Conservation (phyloP, 1,284 basidiomycete genomes). For the Cutaneotrichosporon daszewskae region DNA sequence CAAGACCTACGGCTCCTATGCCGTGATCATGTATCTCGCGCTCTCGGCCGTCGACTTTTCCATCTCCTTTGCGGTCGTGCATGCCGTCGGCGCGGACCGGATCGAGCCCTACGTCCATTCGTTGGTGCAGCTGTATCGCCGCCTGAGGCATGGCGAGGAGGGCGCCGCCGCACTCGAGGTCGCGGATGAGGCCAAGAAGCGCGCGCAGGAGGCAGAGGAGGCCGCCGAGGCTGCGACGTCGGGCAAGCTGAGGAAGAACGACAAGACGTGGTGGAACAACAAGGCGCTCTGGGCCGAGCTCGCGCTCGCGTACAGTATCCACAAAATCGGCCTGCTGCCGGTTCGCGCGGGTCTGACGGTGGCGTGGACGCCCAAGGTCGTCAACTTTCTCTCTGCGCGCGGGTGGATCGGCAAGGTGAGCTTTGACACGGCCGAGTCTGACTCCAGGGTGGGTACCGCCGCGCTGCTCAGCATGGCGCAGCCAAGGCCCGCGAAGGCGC, state of each 20-base stretch:
- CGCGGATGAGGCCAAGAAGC: slow-evolving; percentile 16
- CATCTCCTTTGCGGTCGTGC: slow-evolving; percentile 75
- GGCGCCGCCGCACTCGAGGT: slow-evolving; percentile 15
- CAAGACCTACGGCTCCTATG: slow-evolving; percentile 88
- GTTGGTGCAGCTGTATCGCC: slow-evolving; percentile 51
- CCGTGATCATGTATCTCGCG: slow-evolving; percentile 74
- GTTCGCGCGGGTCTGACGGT: slow-evolving; percentile 83
- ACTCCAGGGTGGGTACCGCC: slow-evolving; percentile 13
- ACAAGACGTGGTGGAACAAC: slow-evolving; percentile 44
- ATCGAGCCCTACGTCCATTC: slow-evolving; percentile 64
- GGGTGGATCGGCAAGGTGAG: slow-evolving; percentile 59
- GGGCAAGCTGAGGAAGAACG: not conserved
- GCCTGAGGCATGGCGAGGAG: slow-evolving; percentile 30
- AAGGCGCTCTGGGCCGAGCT: slow-evolving; percentile 85
- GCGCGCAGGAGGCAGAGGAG: slow-evolving; percentile 44
- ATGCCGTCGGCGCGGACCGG: slow-evolving; percentile 82
- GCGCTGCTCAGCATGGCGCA: slow-evolving; percentile 13
- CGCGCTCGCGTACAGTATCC: slow-evolving; percentile 86
- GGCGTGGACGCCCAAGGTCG: slow-evolving; percentile 75
- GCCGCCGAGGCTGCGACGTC: slow-evolving; percentile 51
- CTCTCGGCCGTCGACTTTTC: slow-evolving; percentile 70
- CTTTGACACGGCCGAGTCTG: slow-evolving; percentile 1
- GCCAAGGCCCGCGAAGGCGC: too few species aligned
- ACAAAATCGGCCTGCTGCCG: slow-evolving; percentile 92
- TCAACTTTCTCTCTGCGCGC: slow-evolving; percentile 64